Evolutionary conservation across 176 grass and related monocot genomes (phyloP), one percentile per base, ranked within the genome.

Genomic region (Zoysia pacifica): DNA sequence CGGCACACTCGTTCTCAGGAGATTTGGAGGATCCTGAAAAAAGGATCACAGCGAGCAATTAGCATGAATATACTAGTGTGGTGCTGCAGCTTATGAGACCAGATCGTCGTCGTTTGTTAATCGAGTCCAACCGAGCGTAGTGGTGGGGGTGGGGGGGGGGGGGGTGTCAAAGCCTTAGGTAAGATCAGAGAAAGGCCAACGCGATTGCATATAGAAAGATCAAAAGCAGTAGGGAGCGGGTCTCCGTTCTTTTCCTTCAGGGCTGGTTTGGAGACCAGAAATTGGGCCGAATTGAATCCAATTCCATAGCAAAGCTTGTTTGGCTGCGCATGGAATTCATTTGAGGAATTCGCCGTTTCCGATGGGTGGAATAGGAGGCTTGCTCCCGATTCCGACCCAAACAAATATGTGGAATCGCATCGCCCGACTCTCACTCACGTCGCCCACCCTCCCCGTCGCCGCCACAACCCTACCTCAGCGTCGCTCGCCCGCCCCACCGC

Each of bases 141-240:
- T 42, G 18, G 28, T 28, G 28, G 28, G 28, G 28, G 28, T 0
- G 28, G 28, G 28, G 28, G 78, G 28, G 28, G 28, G 28, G 28
- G 28, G 28, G 28, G 78, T 62, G 78, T 81, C 71, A 62, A 53
- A 75, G 12, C 15, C 75, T 86, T 86, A 81, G 53, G 77, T 49
- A n/a, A 67, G 28, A 28, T 28, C 0, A 28, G 28, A 28, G 45
- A 51, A 44, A 70, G 61, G 15, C 49, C 69, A 79, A 5, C 39
- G 41, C 44, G 68, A 79, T 11, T 13, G 63, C 67, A 75, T 62
- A 61, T 49, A 1, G 15, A n/a, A 85, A 86, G 50, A 67, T 67
- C 10, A 69, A 37, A 79, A 38, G 39, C n/a, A 64, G 68, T 19
- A 65, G 58, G 65, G 40, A 79, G 71, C 70, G 68, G 65, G 70